Evolutionary conservation across 306 rosid species (phyloP).

Genomic region (Gleditsia sinensis): DNA sequence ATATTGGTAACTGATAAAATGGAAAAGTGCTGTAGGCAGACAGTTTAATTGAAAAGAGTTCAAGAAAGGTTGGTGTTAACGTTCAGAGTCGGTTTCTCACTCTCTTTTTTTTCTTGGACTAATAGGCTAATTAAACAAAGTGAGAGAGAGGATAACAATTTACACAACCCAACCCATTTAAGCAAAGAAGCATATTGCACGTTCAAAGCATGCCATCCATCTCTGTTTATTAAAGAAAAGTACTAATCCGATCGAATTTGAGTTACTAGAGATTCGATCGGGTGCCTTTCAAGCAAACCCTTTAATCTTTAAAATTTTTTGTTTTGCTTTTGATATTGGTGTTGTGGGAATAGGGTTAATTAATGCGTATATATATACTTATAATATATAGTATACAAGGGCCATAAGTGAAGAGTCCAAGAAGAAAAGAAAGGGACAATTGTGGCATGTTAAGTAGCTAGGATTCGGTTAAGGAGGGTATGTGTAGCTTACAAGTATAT

Average conservation of each 20-base stretch:
- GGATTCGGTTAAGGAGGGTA: constrained; percentile 48
- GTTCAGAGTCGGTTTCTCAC: constrained; percentile 46
- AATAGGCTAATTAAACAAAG: constrained; percentile 39
- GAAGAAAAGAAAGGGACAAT: constrained; percentile 51
- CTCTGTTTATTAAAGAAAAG: constrained; percentile 43
- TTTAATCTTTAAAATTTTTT: constrained; percentile 1
- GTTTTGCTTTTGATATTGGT: no score
- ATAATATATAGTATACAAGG: no score
- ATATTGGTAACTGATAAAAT: constrained; percentile 38
- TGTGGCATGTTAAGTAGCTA: constrained; percentile 51
- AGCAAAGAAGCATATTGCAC: constrained; percentile 56
- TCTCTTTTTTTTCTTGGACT: constrained; percentile 38
- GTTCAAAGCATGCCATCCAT: constrained; percentile 56
- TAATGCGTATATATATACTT: no score
- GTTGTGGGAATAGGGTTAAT: no score
- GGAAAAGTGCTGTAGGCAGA: constrained; percentile 9
- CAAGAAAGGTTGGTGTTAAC: constrained; percentile 46
- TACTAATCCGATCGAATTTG: constrained; percentile 15
- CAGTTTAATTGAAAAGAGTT: constrained; percentile 27
- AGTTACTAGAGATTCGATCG: constrained; percentile 42
- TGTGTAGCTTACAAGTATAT: constrained; percentile 47
- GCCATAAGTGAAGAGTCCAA: constrained; percentile 27
- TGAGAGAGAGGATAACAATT: constrained; percentile 42
- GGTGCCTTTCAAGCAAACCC: constrained; percentile 49
- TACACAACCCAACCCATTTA: constrained; percentile 34